phyloP scores from a whole-genome alignment of 2,329 filamentous ascomycete genomes.

The Monilinia fructicola region DNA sequence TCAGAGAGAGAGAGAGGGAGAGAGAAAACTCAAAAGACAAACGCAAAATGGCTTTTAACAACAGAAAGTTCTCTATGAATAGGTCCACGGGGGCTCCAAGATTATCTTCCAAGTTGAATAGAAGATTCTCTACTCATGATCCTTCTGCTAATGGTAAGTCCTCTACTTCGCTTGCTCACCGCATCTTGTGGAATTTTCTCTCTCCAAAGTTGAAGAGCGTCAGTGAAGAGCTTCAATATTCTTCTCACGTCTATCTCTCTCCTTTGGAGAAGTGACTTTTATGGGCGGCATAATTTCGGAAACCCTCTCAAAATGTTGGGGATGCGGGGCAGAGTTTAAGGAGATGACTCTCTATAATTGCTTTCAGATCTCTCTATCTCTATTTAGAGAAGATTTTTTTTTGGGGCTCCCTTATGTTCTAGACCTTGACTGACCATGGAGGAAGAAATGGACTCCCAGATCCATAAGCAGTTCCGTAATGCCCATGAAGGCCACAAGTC shows the following conservation, averaged over 20 bases:
- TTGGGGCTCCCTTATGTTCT: not conserved
- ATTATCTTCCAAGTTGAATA: slow-evolving; percentile 42
- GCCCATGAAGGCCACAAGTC: slow-evolving; percentile 89
- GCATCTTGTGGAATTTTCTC: not conserved
- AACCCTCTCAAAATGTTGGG: not conserved
- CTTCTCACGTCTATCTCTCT: not conserved
- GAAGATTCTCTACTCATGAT: slow-evolving; percentile 60
- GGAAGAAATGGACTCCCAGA: slow-evolving; percentile 75
- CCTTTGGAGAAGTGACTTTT: not conserved
- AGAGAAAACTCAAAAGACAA: not conserved
- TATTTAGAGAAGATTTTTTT: not conserved
- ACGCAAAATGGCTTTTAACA: slow-evolving; percentile 45
- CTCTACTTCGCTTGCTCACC: slow-evolving; percentile 9
- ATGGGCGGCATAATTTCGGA: not conserved
- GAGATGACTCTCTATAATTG: not conserved
- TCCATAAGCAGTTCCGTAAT: slow-evolving; percentile 84
- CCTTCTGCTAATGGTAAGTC: slow-evolving; percentile 56
- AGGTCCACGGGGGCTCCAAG: slow-evolving; percentile 62
- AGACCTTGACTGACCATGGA: not conserved
- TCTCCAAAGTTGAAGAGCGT: not conserved
- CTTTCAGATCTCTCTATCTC: not conserved
- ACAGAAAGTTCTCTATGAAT: slow-evolving; percentile 67
- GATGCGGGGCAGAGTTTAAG: slow-evolving; percentile 4
- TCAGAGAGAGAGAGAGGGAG: not conserved
- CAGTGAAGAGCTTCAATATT: not conserved